Percentiles rank a stretch among this genome's conserved stretches.
These are phyloP conservation scores for Cryptomeria japonica DNA, from an alignment of 75 land plant genomes.

Conservation along the genomic window DNA sequence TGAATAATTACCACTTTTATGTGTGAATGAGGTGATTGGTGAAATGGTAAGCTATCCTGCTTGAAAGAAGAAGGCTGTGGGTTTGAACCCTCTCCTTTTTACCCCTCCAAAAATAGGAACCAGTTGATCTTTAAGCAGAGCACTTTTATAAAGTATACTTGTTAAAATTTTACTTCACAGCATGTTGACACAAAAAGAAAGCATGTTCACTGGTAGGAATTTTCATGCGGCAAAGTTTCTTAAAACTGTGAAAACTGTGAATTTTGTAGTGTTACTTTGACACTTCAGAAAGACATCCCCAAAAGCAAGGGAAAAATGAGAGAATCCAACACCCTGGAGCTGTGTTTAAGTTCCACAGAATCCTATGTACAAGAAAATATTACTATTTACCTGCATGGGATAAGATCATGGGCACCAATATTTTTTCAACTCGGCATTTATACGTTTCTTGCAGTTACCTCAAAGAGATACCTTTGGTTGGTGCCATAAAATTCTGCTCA, in stretches of 20 bases:
- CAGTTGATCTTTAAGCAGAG: too few relatives aligned
- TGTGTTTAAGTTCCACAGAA: background rate
- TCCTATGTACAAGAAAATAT: background rate
- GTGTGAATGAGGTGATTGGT: too few relatives aligned
- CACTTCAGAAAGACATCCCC: background rate
- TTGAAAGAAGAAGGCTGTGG: too few relatives aligned
- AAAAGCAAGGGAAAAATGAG: background rate
- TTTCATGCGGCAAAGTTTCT: background rate
- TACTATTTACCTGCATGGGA: background rate
- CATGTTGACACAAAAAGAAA: background rate
- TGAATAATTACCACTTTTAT: too few relatives aligned
- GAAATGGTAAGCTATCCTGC: too few relatives aligned
- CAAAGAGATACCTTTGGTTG: background rate
- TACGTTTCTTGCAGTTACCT: background rate
- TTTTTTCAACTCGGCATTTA: background rate
- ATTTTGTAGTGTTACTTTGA: background rate
- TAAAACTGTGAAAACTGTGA: background rate
- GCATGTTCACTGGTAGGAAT: background rate
- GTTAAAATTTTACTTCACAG: background rate
- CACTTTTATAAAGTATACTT: background rate
- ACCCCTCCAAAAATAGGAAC: too few relatives aligned
- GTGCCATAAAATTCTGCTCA: background rate
- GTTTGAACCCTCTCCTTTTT: too few relatives aligned
- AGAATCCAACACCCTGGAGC: slow-evolving; percentile 2
- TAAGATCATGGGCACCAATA: background rate